Evolutionary conservation across 345 rosid species (phyloP).

Genomic region (Syzygium aromaticum): DNA sequence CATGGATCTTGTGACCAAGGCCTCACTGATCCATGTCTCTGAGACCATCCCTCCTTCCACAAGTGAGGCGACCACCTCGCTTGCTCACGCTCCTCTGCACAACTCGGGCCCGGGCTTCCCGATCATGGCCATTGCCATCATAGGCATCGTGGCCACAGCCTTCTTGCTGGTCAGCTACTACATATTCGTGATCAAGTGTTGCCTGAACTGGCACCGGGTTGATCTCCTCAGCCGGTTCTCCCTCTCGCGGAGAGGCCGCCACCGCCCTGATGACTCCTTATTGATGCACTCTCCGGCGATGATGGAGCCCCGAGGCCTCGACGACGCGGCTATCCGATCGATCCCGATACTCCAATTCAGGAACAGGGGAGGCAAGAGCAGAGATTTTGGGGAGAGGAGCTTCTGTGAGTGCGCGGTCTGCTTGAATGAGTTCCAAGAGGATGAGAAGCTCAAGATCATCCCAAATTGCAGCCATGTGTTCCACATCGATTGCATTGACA

Average conservation of each 20-base stretch:
- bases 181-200: slow-evolving; percentile 78
- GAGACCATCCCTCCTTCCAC: slow-evolving; percentile 22
- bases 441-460: slow-evolving; percentile 61
- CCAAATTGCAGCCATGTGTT: slow-evolving; percentile 80
- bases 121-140: slow-evolving; percentile 60
- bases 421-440: slow-evolving; percentile 73
- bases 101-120: slow-evolving; percentile 51
- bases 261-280: slow-evolving; percentile 30
- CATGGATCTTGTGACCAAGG: slow-evolving; percentile 39
- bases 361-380: slow-evolving; percentile 17
- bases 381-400: slow-evolving; percentile 28
- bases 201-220: slow-evolving; percentile 74
- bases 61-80: slow-evolving; percentile 15
- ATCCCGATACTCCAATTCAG: slow-evolving; percentile 74
- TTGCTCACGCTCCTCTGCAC: slow-evolving; percentile 13
- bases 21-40: slow-evolving; percentile 11
- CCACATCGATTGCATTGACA: slow-evolving; percentile 86
- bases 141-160: slow-evolving; percentile 79
- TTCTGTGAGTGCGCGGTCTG: slow-evolving; percentile 69
- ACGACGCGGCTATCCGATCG: slow-evolving; percentile 70
- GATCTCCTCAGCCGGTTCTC: slow-evolving; percentile 56
- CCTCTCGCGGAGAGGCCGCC: slow-evolving; percentile 33
- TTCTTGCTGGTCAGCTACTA: slow-evolving; percentile 84
- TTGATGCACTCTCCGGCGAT: slow-evolving; percentile 32
- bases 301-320: slow-evolving; percentile 52